Percentiles rank a stretch among this genome's conserved stretches.
Conservation (phyloP, 495 filamentous ascomycete genomes). For the Xylaria flabelliformis region DNA sequence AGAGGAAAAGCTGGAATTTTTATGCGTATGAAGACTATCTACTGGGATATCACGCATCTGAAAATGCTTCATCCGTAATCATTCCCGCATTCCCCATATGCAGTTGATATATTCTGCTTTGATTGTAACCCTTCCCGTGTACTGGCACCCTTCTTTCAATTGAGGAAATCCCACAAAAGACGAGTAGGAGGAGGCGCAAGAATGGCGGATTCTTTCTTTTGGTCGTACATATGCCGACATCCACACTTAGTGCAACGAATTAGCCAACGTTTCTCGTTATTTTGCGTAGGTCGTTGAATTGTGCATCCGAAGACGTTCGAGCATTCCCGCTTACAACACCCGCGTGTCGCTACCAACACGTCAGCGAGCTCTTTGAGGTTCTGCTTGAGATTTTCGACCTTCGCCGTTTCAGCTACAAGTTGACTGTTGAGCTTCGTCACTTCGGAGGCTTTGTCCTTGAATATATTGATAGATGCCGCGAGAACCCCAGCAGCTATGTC, state of each 20-base stretch:
- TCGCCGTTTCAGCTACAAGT: not conserved
- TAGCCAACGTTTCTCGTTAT: not conserved
- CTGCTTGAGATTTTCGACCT: not conserved
- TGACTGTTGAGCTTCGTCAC: not conserved
- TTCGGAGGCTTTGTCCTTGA: no score
- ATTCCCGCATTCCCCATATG: not conserved
- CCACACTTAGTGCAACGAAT: not conserved
- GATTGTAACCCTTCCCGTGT: not conserved
- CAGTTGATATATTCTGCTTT: not conserved
- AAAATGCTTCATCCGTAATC: not conserved
- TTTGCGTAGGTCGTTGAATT: not conserved
- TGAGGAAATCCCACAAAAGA: not conserved
- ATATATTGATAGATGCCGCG: not conserved
- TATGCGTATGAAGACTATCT: not conserved
- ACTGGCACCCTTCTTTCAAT: not conserved
- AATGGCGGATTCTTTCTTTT: not conserved
- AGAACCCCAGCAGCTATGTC: constrained; percentile 11
- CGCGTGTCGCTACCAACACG: not conserved
- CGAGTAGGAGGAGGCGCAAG: not conserved
- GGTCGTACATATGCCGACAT: not conserved
- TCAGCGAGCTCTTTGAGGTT: not conserved
- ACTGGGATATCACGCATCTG: not conserved
- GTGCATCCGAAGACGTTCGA: not conserved
- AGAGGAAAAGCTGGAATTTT: not conserved
- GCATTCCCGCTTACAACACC: not conserved